Percentiles rank a stretch among this genome's conserved stretches.
These are phyloP conservation scores for Firmiana major DNA, from an alignment of 345 rosid genomes.

Conservation along the genomic window DNA sequence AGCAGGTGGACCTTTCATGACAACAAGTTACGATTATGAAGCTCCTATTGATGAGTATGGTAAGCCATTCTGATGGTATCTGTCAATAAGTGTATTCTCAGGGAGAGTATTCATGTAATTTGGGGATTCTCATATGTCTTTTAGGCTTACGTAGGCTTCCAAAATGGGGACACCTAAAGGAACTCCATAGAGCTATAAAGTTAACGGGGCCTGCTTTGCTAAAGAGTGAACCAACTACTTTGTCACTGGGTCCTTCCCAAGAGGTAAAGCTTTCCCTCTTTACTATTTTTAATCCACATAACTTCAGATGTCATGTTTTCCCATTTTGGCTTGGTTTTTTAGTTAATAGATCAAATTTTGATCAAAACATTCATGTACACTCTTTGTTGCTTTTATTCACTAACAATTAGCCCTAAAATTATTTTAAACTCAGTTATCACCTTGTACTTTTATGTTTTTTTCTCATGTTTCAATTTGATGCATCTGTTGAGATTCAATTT, in stretches of 20 bases:
- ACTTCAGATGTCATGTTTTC: not conserved
- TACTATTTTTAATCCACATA: not conserved
- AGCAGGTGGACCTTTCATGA: constrained; percentile 89
- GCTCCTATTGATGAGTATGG: constrained; percentile 99
- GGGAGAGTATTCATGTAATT: not conserved
- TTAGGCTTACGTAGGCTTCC: constrained; percentile 85
- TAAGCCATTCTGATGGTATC: constrained; percentile 28
- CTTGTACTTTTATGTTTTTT: not conserved
- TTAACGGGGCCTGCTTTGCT: constrained; percentile 64
- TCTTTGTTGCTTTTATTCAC: not conserved
- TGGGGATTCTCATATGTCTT: constrained; percentile 13
- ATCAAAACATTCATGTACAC: not conserved
- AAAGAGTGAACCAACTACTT: constrained; percentile 42
- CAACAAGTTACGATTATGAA: constrained; percentile 96
- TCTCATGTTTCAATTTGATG: not conserved
- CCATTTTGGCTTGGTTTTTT: not conserved
- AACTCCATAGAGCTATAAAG: constrained; percentile 79
- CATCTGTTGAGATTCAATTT: constrained; percentile 3
- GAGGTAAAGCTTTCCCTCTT: constrained; percentile 45
- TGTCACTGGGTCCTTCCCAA: constrained; percentile 57
- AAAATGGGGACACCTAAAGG: constrained; percentile 93
- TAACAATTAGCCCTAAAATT: not conserved
- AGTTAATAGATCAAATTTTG: not conserved
- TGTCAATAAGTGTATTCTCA: not conserved
- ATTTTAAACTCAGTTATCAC: not conserved